phyloP scores from a whole-genome alignment of 202 grass and related monocot genomes.

The Bolboschoenoplectus hybrid region DNA sequence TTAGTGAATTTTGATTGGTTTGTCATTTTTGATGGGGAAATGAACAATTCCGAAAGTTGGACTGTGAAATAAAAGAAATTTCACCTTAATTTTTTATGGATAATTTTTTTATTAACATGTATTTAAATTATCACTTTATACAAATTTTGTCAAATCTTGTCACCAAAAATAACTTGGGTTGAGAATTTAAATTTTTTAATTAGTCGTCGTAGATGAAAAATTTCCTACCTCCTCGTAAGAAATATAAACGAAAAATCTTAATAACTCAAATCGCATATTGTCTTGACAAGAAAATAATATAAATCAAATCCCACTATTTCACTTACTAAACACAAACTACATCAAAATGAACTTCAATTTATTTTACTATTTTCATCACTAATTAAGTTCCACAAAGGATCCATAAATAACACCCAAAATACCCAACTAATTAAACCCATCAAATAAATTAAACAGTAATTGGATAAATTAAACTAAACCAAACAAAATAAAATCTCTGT shows the following conservation, averaged over 20 bases:
- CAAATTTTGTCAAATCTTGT: background rate
- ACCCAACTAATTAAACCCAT: background rate
- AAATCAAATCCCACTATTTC: background rate
- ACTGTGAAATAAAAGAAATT: too few species aligned
- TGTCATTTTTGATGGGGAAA: too few species aligned
- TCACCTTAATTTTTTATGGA: background rate
- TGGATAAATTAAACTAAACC: background rate
- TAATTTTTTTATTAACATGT: background rate
- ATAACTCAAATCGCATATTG: background rate
- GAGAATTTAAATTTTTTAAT: background rate
- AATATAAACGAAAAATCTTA: background rate
- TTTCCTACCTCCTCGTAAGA: background rate
- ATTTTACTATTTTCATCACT: background rate
- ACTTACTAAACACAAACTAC: background rate
- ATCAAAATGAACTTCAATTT: background rate
- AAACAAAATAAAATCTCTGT: background rate
- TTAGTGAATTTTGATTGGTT: too few species aligned
- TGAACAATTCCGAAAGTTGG: too few species aligned
- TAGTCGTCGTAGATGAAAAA: background rate
- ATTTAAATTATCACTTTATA: background rate
- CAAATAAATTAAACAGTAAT: background rate
- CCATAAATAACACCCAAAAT: background rate
- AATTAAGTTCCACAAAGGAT: background rate
- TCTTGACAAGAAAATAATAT: background rate
- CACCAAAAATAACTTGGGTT: background rate